These are phyloP conservation scores for Waitea zeae DNA, from an alignment of 1,284 basidiomycete genomes.

Conservation along the genomic window DNA sequence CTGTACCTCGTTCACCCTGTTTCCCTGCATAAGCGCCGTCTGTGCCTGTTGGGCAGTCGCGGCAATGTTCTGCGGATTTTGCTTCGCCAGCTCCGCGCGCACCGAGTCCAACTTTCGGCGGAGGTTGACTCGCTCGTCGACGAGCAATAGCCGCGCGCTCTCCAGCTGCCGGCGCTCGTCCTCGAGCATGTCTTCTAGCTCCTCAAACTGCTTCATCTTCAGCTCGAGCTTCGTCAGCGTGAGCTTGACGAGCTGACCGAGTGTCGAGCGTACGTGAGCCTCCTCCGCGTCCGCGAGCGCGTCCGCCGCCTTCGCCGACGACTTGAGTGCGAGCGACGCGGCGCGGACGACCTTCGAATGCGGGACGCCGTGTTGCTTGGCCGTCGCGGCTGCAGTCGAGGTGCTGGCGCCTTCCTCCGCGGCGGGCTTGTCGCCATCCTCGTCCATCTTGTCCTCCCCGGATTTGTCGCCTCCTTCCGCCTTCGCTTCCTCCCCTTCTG, in stretches of 20 bases:
- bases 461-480: conserved; percentile 10
- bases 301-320: conserved; percentile 78
- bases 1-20: conserved; percentile 32
- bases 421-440: conserved; percentile 8
- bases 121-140: conserved; percentile 46
- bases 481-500: conserved; percentile 11
- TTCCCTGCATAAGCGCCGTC: conserved; percentile 27
- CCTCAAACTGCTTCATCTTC: conserved; percentile 85
- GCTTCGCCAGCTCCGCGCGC: conserved; percentile 40
- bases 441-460: conserved; percentile 7
- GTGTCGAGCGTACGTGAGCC: conserved; percentile 60
- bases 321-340: conserved; percentile 71
- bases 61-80: conserved; percentile 12
- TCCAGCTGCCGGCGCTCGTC: conserved; percentile 67
- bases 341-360: conserved; percentile 67
- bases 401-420: conserved; percentile 14
- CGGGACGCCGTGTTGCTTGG: conserved; percentile 29
- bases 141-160: conserved; percentile 46
- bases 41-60: conserved; percentile 15
- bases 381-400: conserved; percentile 17
- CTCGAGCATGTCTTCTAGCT: conserved; percentile 78
- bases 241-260: conserved; percentile 77
- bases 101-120: conserved; percentile 52
- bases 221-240: conserved; percentile 89
- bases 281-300: conserved; percentile 80